A percentile compares a stretch with the other conserved stretches of the same genome.
These are phyloP conservation scores for Lavandula angustifolia DNA, from an alignment of 257 asterid genomes.

Conservation along the genomic window DNA sequence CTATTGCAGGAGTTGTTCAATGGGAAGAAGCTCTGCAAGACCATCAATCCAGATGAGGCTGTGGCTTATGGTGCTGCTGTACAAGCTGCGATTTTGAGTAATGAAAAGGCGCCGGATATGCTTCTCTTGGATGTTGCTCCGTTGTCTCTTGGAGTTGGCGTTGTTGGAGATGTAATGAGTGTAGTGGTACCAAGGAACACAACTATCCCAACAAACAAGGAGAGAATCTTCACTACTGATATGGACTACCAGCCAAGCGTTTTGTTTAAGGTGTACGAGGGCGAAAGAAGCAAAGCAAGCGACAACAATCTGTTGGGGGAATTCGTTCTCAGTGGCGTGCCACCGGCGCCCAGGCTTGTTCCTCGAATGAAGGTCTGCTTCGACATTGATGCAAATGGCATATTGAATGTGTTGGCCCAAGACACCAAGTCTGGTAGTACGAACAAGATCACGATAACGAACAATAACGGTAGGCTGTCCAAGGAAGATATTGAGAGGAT, in stretches of 20 bases:
- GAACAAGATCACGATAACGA: background rate
- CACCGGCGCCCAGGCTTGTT: background rate
- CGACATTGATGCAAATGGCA: background rate
- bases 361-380: background rate
- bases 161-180: background rate
- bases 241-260: background rate
- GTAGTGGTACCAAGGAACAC: conserved; percentile 1
- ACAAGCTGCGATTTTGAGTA: conserved; percentile 1
- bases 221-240: background rate
- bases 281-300: background rate
- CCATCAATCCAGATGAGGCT: conserved; percentile 6
- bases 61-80: conserved; percentile 15
- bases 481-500: background rate
- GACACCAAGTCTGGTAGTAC: background rate
- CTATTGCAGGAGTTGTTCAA: background rate
- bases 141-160: background rate
- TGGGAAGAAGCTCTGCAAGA: background rate
- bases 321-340: background rate
- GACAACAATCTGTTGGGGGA: conserved; percentile 3
- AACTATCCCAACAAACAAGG: background rate
- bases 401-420: background rate
- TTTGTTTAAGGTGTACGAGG: background rate
- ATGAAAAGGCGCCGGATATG: background rate
- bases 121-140: conserved; percentile 1
- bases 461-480: background rate